phyloP scores from a whole-genome alignment of 495 filamentous ascomycete species.

The Barbatosphaeria neglecta region DNA sequence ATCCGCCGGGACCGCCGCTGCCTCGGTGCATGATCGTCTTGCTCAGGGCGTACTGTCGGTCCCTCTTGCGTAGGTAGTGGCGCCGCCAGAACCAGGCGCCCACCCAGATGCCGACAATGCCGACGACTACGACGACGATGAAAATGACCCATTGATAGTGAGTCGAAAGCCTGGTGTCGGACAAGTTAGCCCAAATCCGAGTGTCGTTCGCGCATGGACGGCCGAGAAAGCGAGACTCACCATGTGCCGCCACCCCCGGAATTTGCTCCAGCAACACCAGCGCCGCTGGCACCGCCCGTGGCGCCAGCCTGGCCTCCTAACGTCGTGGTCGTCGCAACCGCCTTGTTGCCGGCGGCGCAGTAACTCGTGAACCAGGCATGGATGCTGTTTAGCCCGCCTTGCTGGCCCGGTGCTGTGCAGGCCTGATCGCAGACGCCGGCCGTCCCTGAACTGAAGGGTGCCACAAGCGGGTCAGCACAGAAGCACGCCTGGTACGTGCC shows the following conservation, averaged over 20 bases:
- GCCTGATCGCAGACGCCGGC: slow-evolving; percentile 26
- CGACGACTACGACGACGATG: slow-evolving; percentile 40
- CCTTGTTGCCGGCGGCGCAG: slow-evolving; percentile 17
- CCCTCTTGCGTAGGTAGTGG: slow-evolving; percentile 39
- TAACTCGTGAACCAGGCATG: slow-evolving; percentile 38
- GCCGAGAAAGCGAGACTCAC: neutral
- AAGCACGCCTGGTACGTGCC: slow-evolving; percentile 31
- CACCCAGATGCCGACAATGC: slow-evolving; percentile 39
- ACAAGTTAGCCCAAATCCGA: neutral
- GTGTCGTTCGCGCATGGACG: neutral
- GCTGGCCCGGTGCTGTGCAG: slow-evolving; percentile 14
- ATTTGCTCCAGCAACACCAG: neutral
- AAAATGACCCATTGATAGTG: slow-evolving; percentile 49
- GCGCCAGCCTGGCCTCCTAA: slow-evolving; percentile 9
- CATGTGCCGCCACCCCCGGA: slow-evolving; percentile 11
- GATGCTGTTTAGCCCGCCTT: slow-evolving; percentile 26
- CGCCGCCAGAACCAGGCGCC: slow-evolving; percentile 41
- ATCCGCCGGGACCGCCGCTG: neutral
- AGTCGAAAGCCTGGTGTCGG: slow-evolving; percentile 26
- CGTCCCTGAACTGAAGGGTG: slow-evolving; percentile 28
- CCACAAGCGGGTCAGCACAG: slow-evolving; percentile 28
- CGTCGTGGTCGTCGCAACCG: slow-evolving; percentile 1
- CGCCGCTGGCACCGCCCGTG: slow-evolving; percentile 4
- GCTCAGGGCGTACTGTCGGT: slow-evolving; percentile 37
- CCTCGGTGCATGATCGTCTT: slow-evolving; percentile 10